These are phyloP conservation scores for Alternaria novae-zelandiae DNA, from an alignment of 2,329 filamentous ascomycete species.

Conservation along the genomic window DNA sequence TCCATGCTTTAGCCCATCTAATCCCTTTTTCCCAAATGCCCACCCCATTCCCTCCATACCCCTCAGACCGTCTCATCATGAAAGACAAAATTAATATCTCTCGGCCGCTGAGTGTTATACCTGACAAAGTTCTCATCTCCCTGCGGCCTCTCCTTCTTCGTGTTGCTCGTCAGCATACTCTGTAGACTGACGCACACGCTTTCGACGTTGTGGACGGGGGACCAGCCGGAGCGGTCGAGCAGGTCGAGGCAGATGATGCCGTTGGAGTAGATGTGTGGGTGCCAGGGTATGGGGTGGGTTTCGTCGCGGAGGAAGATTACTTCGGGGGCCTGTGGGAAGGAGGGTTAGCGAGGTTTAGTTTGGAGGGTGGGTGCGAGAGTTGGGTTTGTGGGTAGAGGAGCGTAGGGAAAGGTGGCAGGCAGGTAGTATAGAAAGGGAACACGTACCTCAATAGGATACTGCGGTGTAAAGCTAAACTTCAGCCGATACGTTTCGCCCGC, in stretches of 20 bases:
- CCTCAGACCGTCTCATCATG: constrained; percentile 74
- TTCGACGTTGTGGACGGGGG: constrained; percentile 95
- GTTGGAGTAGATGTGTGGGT: constrained; percentile 98
- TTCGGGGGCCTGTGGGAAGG: constrained; percentile 78
- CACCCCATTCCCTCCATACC: background rate
- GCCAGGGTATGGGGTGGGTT: constrained; percentile 77
- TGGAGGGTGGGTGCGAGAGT: background rate
- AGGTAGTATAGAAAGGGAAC: background rate
- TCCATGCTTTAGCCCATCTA: background rate
- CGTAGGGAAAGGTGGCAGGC: no score
- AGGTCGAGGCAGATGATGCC: constrained; percentile 98
- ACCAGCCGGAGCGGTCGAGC: constrained; percentile 87
- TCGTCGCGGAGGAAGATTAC: constrained; percentile 79
- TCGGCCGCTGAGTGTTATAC: constrained; percentile 77
- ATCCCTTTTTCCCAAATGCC: background rate
- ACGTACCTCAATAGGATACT: constrained; percentile 80
- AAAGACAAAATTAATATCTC: constrained; percentile 92
- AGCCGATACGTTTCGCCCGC: constrained; percentile 78
- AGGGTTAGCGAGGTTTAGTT: background rate
- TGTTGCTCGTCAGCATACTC: constrained; percentile 97
- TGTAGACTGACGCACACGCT: constrained; percentile 97
- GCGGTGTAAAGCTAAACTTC: constrained; percentile 81
- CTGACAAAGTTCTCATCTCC: constrained; percentile 90
- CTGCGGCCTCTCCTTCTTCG: constrained; percentile 85
- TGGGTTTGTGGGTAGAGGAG: no score